phyloP scores from a whole-genome alignment of 768 basidiomycete genomes.

The Pleurotus pulmonarius region DNA sequence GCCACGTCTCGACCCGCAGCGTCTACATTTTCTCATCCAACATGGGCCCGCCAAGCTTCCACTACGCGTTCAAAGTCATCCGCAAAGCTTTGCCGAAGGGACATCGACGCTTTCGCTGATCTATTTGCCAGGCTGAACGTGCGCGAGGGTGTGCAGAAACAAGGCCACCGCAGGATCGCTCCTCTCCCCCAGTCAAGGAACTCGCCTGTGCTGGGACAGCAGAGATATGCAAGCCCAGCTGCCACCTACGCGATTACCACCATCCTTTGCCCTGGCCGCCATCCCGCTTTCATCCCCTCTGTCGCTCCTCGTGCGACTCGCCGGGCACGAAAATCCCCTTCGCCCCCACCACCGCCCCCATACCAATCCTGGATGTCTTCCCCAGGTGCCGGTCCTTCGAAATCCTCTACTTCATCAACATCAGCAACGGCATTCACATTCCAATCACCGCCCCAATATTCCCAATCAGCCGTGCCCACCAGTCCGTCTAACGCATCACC shows the following conservation, averaged over 20 bases:
- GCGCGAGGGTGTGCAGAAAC: slow-evolving; percentile 3
- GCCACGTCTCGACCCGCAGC: slow-evolving; percentile 6
- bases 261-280: slow-evolving; percentile 19
- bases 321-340: not conserved
- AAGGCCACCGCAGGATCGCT: slow-evolving; percentile 1
- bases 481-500: not conserved
- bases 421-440: not conserved
- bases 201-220: too few relatives aligned
- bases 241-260: slow-evolving; percentile 16
- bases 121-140: slow-evolving; percentile 23
- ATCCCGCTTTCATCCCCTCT: slow-evolving; percentile 20
- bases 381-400: not conserved
- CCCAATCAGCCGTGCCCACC: slow-evolving; percentile 3
- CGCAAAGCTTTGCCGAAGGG: too few relatives aligned
- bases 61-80: not conserved
- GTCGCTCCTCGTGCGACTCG: not conserved
- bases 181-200: not conserved
- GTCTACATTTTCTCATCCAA: slow-evolving; percentile 21
- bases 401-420: not conserved
- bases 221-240: slow-evolving; percentile 18
- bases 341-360: not conserved
- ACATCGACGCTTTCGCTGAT: slow-evolving; percentile 19
- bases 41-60: slow-evolving; percentile 28
- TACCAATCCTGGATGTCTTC: not conserved
- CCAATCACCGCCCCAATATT: not conserved